Evolutionary conservation across 192 early-diverging fungal species (phyloP), one percentile per base, ranked within the genome.

Genomic region (Coemansia sp.): DNA sequence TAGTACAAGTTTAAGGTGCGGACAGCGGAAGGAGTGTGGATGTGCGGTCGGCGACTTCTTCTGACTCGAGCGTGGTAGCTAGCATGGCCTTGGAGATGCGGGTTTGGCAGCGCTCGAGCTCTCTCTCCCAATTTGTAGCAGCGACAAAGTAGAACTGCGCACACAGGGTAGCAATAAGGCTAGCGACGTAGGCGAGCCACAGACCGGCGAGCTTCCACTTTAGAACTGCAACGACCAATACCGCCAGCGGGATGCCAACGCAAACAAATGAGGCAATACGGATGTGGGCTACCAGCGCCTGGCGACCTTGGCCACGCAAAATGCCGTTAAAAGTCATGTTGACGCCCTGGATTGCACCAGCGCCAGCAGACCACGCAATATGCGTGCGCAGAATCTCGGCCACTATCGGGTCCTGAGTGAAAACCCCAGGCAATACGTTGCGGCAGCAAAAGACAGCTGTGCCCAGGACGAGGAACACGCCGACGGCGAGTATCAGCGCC

Each of bases 141-240:
- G 66, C n/a, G 10, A 80, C 70, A 11, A 63, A 47, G 31, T 77
- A 79, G 1, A 76, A 29, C 55, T 83, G 78, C 3, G 58, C 52
- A 5, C 49, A 41, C 66, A 71, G 43, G 2, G 67, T 64, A 5
- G 57, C 29, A 7, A 69, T 9, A 5, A 72, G 43, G 18, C 80
- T 87, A 20, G 84, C 64, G 44, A 84, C 74, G n/a, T 90, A 77
- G 6, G 88, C 87, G 1, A 75, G 47, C 92, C 92, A 93, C 27
- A 93, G 78, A 9, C 92, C 92, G 12, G 83, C 81, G 16, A 93
- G 84, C 2, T 86, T 85, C 87, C 84, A 87, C 7, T 80, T 65
- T 36, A 85, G 49, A 52, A 81, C 73, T 63, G 89, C 73, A 5
- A 78, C 75, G 9, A 75, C 65, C 18, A 78, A 62, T 2, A 79